Base-by-base conservation (phyloP, 2,329 filamentous ascomycete species). In the Pseudogymnoascus sp. region DNA sequence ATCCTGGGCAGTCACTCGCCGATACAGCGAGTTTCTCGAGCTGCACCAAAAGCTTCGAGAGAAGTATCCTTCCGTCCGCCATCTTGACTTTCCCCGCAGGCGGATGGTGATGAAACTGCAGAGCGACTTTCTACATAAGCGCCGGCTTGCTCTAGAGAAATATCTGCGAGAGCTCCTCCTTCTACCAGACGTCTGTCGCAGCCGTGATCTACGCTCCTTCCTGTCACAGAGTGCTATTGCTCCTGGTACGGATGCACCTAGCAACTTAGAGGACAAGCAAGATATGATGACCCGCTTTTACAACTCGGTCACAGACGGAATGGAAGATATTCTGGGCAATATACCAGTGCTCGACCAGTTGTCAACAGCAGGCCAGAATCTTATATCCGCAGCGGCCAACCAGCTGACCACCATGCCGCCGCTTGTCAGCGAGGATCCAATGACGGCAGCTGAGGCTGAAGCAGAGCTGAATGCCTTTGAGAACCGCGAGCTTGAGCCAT, bases 1-100 rank as follows among this genome's bases (percentile, higher is more conserved):
- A 0, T 89, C 90, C 2, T 99, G 94, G 94, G 85, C 88, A 12
- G 86, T 99, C 43, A 89, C 90, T n/a, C 84, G 93, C 61, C 84
- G 94, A 66, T 99, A 99, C 72, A 96, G 91, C 75, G 93, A 97
- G 73, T 99, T 99, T 69, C 91, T 96, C 68, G 92, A 97, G 65
- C 83, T 99, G 15, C 91, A 99, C 71, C 94, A 97, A 71, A 88
- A 88, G 61, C 80, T 99, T 25, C 87, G 94, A 60, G 82, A 86
- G 38, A 85, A 88, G 64, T 99, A 97, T 69, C 86, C 91, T 0
- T 92, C 90, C 14, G 91, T 97, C 14, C 85, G 92, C 57, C 85
- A 90, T 66, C 81, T 99, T 2, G 93, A 97, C 68, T 97, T 99
- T 70, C 94, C 94, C 1, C 83, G 93, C 15, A 84, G 95, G 37